Evolutionary conservation across 345 rosid genomes (phyloP).

Genomic region (Cardamine occulta): DNA sequence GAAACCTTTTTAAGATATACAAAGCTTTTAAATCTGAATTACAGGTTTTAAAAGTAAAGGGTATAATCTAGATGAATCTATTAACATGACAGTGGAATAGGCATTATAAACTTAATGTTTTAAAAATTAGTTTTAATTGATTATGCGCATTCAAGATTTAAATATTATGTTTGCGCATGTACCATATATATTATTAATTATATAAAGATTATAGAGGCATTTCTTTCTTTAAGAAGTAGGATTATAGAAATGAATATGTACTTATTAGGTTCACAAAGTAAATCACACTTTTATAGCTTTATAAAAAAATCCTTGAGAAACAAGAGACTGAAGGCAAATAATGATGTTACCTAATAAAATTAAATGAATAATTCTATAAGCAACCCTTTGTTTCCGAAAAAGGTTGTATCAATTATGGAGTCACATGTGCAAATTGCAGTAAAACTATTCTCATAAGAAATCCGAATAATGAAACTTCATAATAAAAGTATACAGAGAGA

Average conservation of each 20-base stretch:
- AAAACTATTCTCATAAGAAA: constrained; percentile 3
- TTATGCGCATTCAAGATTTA: background rate
- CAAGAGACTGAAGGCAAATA: constrained; percentile 10
- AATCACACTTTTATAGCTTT: background rate
- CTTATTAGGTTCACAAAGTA: background rate
- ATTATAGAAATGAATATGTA: background rate
- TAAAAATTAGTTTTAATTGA: background rate
- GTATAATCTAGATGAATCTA: constrained; percentile 1
- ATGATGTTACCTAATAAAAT: constrained; percentile 25
- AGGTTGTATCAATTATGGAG: constrained; percentile 37
- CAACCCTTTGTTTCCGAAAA: constrained; percentile 22
- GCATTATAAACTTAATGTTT: background rate
- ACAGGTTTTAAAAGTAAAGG: constrained; percentile 7
- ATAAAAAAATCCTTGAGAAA: background rate
- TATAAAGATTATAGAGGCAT: constrained; percentile 1
- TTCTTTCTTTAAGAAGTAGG: background rate
- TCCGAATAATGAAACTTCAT: constrained; percentile 13
- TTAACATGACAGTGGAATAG: constrained; percentile 2
- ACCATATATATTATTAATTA: background rate
- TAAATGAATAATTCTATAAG: constrained; percentile 18
- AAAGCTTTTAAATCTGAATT: constrained; percentile 33
- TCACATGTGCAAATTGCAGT: constrained; percentile 33
- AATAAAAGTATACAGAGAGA: constrained; percentile 2
- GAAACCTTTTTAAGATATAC: constrained; percentile 22
- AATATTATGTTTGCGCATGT: background rate